These are phyloP conservation scores for Daphne laureola DNA, from an alignment of 441 rosid genomes.

Conservation along the genomic window DNA sequence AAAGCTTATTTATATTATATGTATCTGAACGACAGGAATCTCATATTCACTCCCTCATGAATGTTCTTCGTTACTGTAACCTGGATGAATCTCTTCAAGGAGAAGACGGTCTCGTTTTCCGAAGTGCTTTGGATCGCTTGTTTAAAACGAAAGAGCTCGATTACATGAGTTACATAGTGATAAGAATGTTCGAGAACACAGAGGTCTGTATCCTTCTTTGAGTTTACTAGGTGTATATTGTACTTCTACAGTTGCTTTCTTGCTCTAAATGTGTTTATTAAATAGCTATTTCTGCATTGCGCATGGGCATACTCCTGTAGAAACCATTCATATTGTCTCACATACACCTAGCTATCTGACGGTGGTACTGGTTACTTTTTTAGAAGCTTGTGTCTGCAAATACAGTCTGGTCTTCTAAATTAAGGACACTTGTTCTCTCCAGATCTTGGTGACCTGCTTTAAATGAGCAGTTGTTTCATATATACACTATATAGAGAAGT, in stretches of 20 bases:
- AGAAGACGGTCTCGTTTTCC: slow-evolving; percentile 89
- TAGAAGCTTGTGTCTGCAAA: too few species aligned
- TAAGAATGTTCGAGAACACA: slow-evolving; percentile 90
- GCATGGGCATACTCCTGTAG: too few species aligned
- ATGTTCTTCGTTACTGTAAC: slow-evolving; percentile 96
- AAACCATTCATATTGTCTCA: neutral
- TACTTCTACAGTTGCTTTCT: neutral
- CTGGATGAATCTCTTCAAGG: slow-evolving; percentile 95
- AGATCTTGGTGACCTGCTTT: too few species aligned
- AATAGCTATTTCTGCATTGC: neutral
- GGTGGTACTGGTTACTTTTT: too few species aligned
- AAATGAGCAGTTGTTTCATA: too few species aligned
- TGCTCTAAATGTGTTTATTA: neutral
- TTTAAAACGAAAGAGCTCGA: slow-evolving; percentile 93
- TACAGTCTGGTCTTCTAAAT: too few species aligned
- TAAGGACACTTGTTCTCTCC: too few species aligned
- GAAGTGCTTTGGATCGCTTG: slow-evolving; percentile 77
- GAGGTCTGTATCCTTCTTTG: slow-evolving; percentile 40
- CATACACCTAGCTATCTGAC: too few species aligned
- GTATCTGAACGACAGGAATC: slow-evolving; percentile 59
- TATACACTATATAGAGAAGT: too few species aligned
- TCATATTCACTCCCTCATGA: slow-evolving; percentile 98
- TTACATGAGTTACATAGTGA: slow-evolving; percentile 97
- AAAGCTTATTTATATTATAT: neutral
- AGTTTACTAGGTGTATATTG: neutral